A percentile compares a stretch with the other conserved stretches of the same genome.
These are phyloP conservation scores for Aspergillus hortae DNA, from an alignment of 2,329 filamentous ascomycete genomes.

Conservation along the genomic window DNA sequence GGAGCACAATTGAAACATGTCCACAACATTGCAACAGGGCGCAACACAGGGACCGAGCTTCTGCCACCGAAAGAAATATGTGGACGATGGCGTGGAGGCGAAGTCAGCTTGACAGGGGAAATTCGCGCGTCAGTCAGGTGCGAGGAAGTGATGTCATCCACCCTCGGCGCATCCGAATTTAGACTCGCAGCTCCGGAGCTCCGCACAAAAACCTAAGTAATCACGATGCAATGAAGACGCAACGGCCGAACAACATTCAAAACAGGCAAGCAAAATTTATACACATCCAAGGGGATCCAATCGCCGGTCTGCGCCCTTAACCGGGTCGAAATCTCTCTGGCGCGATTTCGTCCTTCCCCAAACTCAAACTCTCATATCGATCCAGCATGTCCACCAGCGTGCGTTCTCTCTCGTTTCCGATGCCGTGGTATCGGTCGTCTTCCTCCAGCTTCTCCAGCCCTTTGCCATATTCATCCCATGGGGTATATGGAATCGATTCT, in stretches of 20 bases:
- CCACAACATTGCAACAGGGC: no score
- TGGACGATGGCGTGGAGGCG: not conserved
- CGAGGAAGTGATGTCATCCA: not conserved
- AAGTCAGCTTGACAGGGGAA: not conserved
- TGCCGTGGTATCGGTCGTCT: constrained; percentile 30
- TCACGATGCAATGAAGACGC: no score
- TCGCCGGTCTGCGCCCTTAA: not conserved
- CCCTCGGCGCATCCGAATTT: not conserved
- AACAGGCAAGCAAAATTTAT: no score
- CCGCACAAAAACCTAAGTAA: no score
- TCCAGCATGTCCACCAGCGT: constrained; percentile 37
- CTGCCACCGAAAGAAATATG: no score
- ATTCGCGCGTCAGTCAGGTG: not conserved
- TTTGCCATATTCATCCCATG: constrained; percentile 30
- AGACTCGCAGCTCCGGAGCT: no score
- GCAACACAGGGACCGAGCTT: no score
- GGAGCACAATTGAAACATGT: no score
- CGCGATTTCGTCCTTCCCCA: constrained; percentile 32
- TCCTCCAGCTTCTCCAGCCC: constrained; percentile 32
- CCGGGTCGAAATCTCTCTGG: constrained; percentile 14
- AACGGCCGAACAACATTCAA: not conserved
- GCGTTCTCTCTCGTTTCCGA: constrained; percentile 10
- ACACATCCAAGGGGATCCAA: no score
- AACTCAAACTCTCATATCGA: constrained; percentile 35
- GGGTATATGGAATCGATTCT: constrained; percentile 18